phyloP scores from a whole-genome alignment of 2,329 filamentous ascomycete species.

The Exophiala sp. region DNA sequence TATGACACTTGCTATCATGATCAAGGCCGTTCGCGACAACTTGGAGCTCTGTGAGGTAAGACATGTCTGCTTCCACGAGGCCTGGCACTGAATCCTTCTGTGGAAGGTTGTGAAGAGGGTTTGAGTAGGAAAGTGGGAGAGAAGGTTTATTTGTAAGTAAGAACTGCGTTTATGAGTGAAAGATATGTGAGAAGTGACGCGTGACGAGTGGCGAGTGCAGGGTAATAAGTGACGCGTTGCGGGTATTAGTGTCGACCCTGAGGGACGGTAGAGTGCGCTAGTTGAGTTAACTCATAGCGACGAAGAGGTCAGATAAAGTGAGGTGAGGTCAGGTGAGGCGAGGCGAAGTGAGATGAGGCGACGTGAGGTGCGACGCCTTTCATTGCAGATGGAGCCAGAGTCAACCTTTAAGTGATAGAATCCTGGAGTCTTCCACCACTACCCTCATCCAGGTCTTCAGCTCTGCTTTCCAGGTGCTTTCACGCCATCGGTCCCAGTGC shows the following conservation, averaged over 20 bases:
- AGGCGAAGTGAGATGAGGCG: too few species aligned
- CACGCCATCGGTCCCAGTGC: conserved; percentile 77
- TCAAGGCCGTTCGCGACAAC: not conserved
- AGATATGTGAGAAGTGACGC: not conserved
- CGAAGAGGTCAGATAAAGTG: not conserved
- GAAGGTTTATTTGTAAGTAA: not conserved
- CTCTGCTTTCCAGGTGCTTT: conserved; percentile 67
- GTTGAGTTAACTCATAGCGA: too few species aligned
- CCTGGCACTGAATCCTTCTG: too few species aligned
- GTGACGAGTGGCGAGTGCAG: too few species aligned
- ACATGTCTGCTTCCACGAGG: not conserved
- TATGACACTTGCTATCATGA: not conserved
- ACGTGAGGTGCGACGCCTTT: not conserved
- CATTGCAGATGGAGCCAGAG: not conserved
- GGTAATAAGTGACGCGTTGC: too few species aligned
- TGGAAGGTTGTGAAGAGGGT: too few species aligned
- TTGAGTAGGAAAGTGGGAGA: too few species aligned
- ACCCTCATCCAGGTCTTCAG: conserved; percentile 82
- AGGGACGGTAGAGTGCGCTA: too few species aligned
- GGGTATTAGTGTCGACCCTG: too few species aligned
- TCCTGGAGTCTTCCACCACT: conserved; percentile 65
- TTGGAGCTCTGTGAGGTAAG: not conserved
- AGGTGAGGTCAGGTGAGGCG: not conserved
- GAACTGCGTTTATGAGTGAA: not conserved
- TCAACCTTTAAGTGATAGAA: conserved; percentile 12